Evolutionary conservation across 108 stramenopile species (phyloP), one percentile per base, ranked within the genome.

Genomic region (Nitzschia sp.): DNA sequence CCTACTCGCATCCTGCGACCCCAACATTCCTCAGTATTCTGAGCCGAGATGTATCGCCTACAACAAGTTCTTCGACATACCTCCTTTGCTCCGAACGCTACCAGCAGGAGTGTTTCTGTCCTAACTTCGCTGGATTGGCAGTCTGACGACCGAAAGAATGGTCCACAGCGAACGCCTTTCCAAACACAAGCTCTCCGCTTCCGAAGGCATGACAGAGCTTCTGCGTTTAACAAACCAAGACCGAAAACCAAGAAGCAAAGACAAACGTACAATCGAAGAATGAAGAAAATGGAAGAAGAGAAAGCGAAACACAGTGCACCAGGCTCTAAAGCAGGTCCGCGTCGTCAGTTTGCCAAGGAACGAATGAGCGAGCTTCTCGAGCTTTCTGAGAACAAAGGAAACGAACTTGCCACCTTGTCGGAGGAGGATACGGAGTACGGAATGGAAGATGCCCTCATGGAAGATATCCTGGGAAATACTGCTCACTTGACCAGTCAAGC

Each of bases 391-490:
- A 57, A 57, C 37, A 69, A 79, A 22, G 73, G 57, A 20, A 46
- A 76, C 11, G 64, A 63, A 10, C 44, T 79, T 54, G 48, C 65
- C 51, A 42, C 76, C 63, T 12, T 70, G 8, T 41, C 67, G 56
- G 24, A 82, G 69, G 72, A 59, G 46, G 75, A 87, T 69, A 46
- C 63, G 63, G 83, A 91, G 20, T 93, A 93, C 60, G 80, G 78
- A 55, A 80, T 73, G 59, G 85, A 80, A 14, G 84, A 93, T 76
- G 92, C 89, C 17, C 25, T 89, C 3, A 25, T 93, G 40, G 92
- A 93, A 65, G 86, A 89, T 76, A 57, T 93, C 14, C 82, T 93
- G 77, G 89, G 88, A 6, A 89, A 89, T 60, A 84, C 88, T 10
- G 25, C 76, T 0, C 63, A 85, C 64, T 76, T 88, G 65, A 87